phyloP scores from a whole-genome alignment of 2,329 filamentous ascomycete species.

The Hypoxylon sp. region DNA sequence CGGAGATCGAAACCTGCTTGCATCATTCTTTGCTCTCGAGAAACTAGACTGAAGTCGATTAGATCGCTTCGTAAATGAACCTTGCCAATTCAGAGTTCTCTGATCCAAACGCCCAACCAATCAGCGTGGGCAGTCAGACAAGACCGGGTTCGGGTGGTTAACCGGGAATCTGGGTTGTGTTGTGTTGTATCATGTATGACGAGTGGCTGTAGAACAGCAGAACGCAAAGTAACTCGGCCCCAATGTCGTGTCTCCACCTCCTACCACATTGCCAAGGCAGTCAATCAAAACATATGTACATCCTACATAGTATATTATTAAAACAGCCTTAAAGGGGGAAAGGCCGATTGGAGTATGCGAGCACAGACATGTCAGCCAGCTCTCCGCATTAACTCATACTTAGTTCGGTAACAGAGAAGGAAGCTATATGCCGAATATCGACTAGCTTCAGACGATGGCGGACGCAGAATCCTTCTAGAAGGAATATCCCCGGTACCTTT shows the following conservation, averaged over 20 bases:
- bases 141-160: constrained; percentile 22
- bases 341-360: constrained; percentile 17
- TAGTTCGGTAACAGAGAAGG: constrained; percentile 22
- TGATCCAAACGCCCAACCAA: constrained; percentile 24
- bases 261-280: constrained; percentile 12
- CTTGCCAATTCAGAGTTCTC: constrained; percentile 23
- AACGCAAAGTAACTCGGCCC: constrained; percentile 27
- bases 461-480: constrained; percentile 45
- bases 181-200: constrained; percentile 42
- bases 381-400: constrained; percentile 7
- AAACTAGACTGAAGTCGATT: constrained; percentile 17
- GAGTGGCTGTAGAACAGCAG: constrained; percentile 28
- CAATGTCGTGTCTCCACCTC: constrained; percentile 29
- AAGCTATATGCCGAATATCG: constrained; percentile 22
- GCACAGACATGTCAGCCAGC: constrained; percentile 8
- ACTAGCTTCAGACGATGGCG: constrained; percentile 37
- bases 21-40: constrained; percentile 2
- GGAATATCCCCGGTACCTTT: constrained; percentile 10
- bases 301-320: constrained; percentile 7
- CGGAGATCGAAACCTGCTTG: constrained; percentile 14
- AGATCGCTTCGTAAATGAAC: constrained; percentile 22
- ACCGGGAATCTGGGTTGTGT: constrained; percentile 39
- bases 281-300: constrained; percentile 23
- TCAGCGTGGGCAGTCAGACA: constrained; percentile 13
- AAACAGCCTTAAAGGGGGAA: constrained; percentile 18